Base-by-base conservation (phyloP, 192 early-diverging fungal species). In the Podila minutissima region DNA sequence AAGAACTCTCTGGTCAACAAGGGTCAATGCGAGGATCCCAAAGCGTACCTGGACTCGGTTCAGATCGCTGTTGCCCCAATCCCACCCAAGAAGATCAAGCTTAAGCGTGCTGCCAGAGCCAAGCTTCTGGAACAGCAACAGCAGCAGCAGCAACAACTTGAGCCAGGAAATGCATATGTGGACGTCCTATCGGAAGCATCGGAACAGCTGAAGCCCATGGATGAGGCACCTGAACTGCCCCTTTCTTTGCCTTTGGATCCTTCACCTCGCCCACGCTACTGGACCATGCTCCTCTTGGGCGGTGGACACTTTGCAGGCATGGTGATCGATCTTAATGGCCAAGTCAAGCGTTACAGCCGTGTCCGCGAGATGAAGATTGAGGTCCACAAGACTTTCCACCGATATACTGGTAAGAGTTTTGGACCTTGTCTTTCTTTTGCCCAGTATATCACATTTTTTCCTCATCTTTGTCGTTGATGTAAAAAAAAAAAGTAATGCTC, bases 291-390 rank as follows among this genome's bases (percentile, higher is more conserved):
- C 33, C 89, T 93, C 83, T 57, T 94, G 24, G 88, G 90, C 22
- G 92, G 91, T 64, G 96, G 97, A 8, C 93, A 95, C 74, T 99
- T 99, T 86, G 95, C 95, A 12, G 97, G 91, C 7, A 90, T 91
- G 11, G 88, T 99, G 7, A 84, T 97, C 60, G 95, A 97, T 79
- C 84, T 91, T 51, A 71, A 17, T 33, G 69, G 73, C 26, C 55
- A 71, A 58, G 41, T 67, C 51, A 46, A 66, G 55, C 65, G 31
- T 46, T 67, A 68, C 2, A 53, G 11, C 31, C n/a, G 63, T 29
- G n/a, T 35, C 24, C 31, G 31, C 12, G 67, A 67, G 37, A 65
- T 89, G 33, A 71, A 83, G 31, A 73, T 92, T 37, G 48, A 94
- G 0, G 89, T 81, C 0, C 95, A 98, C 87, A 99, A 98, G 84